phyloP scores from a whole-genome alignment of 2,329 filamentous ascomycete species.

The Cadophora malorum region DNA sequence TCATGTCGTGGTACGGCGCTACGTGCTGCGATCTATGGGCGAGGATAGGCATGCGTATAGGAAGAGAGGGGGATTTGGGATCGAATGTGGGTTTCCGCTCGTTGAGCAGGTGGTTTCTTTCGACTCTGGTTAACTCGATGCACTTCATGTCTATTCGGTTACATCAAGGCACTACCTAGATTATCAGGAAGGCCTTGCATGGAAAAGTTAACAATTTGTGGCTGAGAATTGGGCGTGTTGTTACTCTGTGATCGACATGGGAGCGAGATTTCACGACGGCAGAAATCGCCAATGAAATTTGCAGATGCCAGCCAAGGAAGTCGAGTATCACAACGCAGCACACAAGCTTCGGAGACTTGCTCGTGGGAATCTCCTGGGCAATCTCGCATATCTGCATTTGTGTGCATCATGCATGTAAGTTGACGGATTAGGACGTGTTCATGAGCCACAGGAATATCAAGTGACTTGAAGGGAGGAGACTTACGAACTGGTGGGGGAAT shows the following conservation, averaged over 20 bases:
- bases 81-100: no score
- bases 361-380: background rate
- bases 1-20: background rate
- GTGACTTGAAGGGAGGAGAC: background rate
- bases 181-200: background rate
- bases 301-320: background rate
- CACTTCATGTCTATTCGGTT: background rate
- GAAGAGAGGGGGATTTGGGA: no score
- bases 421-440: background rate
- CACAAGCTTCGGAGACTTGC: background rate
- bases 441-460: conserved; percentile 6
- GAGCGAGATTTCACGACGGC: background rate
- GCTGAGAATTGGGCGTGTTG: background rate
- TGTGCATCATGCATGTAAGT: background rate
- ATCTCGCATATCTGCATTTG: background rate
- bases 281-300: background rate
- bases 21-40: background rate
- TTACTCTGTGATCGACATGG: background rate
- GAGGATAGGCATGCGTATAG: background rate
- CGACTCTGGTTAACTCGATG: background rate
- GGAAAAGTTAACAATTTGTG: background rate
- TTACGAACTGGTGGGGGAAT: background rate
- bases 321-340: background rate
- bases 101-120: background rate
- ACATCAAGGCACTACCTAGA: background rate